phyloP scores from a whole-genome alignment of 2,329 filamentous ascomycete genomes.

The Fusarium neocosmosporiellum region DNA sequence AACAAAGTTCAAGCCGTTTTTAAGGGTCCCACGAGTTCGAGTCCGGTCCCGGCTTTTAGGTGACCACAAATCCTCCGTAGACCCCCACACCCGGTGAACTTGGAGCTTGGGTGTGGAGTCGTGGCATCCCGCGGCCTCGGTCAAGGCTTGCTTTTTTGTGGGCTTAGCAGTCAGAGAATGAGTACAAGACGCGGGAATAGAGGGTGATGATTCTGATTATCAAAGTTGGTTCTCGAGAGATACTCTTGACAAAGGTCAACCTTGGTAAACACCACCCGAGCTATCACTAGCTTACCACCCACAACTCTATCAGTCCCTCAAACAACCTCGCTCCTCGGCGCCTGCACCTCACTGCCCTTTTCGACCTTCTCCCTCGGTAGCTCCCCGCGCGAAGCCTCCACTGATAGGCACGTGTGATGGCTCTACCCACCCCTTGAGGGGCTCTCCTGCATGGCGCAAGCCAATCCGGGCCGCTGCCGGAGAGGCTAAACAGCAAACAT shows the following conservation, averaged over 20 bases:
- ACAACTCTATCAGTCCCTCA: not conserved
- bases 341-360: not conserved
- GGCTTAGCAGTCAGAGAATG: not conserved
- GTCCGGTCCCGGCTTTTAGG: conserved; percentile 23
- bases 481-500: not conserved
- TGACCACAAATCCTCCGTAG: not conserved
- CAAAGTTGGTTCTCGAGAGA: not conserved
- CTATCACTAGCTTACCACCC: not conserved
- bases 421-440: conserved; percentile 25
- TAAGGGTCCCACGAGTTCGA: conserved; percentile 29
- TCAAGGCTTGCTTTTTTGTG: not conserved
- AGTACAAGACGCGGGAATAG: not conserved
- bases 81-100: conserved; percentile 1
- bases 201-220: not conserved
- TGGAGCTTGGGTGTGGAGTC: conserved; percentile 3
- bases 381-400: conserved; percentile 8
- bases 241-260: not conserved
- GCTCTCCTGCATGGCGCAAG: conserved; percentile 11
- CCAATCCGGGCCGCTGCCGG: conserved; percentile 10
- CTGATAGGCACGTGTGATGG: conserved; percentile 27
- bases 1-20: not conserved
- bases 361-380: conserved; percentile 1
- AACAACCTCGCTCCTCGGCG: not conserved
- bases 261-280: not conserved
- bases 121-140: conserved; percentile 16